A percentile compares a stretch with the other conserved stretches of the same genome.
These are phyloP conservation scores for Corchorus olitorius DNA, from an alignment of 345 rosid genomes.

Conservation along the genomic window DNA sequence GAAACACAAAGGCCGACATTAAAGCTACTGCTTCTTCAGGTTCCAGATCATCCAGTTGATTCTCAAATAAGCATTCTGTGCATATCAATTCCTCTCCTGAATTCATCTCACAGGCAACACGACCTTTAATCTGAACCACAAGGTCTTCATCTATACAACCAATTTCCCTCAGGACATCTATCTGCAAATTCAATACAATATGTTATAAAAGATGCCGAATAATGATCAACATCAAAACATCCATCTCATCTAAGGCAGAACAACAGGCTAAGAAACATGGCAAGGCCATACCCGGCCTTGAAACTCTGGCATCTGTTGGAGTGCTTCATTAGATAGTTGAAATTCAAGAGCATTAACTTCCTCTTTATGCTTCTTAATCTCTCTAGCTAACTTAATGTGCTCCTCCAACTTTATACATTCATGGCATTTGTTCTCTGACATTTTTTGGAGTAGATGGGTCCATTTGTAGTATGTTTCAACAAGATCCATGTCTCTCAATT, in stretches of 20 bases:
- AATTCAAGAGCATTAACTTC: slow-evolving; percentile 62
- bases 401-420: slow-evolving; percentile 85
- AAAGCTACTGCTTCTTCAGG: slow-evolving; percentile 99
- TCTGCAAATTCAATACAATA: slow-evolving; percentile 48
- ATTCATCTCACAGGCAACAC: slow-evolving; percentile 99
- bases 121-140: slow-evolving; percentile 94
- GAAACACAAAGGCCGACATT: slow-evolving; percentile 98
- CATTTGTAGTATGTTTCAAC: slow-evolving; percentile 64
- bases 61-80: slow-evolving; percentile 91
- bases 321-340: slow-evolving; percentile 88
- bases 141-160: slow-evolving; percentile 88
- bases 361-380: slow-evolving; percentile 60
- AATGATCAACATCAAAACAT: slow-evolving; percentile 16
- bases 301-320: slow-evolving; percentile 95
- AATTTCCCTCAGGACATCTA: slow-evolving; percentile 82
- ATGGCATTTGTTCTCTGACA: slow-evolving; percentile 84
- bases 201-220: slow-evolving; percentile 26
- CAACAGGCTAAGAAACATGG: background rate
- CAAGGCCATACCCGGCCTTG: slow-evolving; percentile 77
- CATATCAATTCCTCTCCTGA: slow-evolving; percentile 96
- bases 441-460: slow-evolving; percentile 65
- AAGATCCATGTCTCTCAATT: slow-evolving; percentile 65
- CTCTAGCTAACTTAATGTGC: slow-evolving; percentile 74
- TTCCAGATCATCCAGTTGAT: slow-evolving; percentile 87
- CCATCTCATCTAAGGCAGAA: slow-evolving; percentile 18